These are phyloP conservation scores for Lentinula guzmanii DNA, from an alignment of 768 basidiomycete species.

Conservation along the genomic window DNA sequence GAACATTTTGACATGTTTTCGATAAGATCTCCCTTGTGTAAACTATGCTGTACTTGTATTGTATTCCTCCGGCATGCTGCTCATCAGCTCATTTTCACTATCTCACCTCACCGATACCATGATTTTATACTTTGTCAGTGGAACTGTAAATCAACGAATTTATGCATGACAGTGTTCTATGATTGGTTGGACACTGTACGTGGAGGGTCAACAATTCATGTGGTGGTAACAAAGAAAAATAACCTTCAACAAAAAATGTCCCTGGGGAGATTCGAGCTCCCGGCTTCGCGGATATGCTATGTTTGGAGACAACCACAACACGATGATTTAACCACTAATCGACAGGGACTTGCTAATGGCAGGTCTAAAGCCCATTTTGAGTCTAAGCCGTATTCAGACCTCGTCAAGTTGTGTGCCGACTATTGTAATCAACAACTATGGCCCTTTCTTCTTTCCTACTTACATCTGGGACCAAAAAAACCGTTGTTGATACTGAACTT, in stretches of 20 bases:
- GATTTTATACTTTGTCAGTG: background rate
- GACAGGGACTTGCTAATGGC: constrained; percentile 9
- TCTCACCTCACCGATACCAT: too few species aligned
- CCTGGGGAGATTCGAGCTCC: constrained; percentile 18
- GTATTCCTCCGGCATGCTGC: background rate
- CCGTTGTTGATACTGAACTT: background rate
- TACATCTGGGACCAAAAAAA: background rate
- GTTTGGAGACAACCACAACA: constrained; percentile 10
- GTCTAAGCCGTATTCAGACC: too few species aligned
- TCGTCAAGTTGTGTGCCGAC: background rate
- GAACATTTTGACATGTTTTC: background rate
- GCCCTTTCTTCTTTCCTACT: constrained; percentile 3
- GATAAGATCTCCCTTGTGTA: background rate
- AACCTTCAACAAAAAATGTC: constrained; percentile 10
- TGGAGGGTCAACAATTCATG: background rate
- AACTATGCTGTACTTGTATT: background rate
- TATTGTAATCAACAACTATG: background rate
- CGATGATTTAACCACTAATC: constrained; percentile 19
- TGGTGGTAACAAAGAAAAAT: background rate
- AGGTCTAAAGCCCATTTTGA: background rate
- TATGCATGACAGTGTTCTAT: background rate
- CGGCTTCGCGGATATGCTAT: constrained; percentile 14
- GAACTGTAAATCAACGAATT: background rate
- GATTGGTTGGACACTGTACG: background rate
- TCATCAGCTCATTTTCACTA: background rate